Conservation (phyloP, 306 rosid species). For the Vicia villosa region DNA sequence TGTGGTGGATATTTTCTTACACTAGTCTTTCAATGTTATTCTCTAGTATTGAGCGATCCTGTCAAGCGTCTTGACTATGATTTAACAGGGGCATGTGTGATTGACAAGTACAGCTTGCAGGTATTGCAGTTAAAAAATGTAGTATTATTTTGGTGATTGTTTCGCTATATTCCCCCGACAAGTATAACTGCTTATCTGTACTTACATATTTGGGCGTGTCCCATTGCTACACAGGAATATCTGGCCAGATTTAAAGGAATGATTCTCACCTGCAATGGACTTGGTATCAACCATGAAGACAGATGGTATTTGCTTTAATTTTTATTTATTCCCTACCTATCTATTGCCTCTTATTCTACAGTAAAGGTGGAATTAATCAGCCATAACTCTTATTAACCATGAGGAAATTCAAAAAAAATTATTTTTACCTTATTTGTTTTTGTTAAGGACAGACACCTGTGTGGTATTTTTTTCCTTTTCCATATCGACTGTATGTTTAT, state of each 20-base stretch:
- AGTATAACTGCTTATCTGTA: slow-evolving; percentile 8
- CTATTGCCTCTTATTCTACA: too few relatives aligned
- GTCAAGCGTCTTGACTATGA: slow-evolving; percentile 67
- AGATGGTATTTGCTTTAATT: slow-evolving; percentile 51
- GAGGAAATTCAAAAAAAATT: too few relatives aligned
- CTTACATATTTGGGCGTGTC: slow-evolving; percentile 15
- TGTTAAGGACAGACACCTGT: too few relatives aligned
- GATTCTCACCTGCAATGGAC: slow-evolving; percentile 89
- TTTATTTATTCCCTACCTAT: too few relatives aligned
- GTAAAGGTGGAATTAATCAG: too few relatives aligned
- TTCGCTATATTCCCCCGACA: neutral
- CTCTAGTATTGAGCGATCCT: slow-evolving; percentile 68
- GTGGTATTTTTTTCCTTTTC: too few relatives aligned
- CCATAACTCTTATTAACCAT: too few relatives aligned
- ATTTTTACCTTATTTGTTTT: too few relatives aligned
- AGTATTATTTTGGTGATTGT: slow-evolving; percentile 24
- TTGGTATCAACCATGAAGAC: slow-evolving; percentile 59
- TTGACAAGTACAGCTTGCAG: slow-evolving; percentile 72
- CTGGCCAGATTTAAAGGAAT: slow-evolving; percentile 75
- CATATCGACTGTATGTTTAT: too few relatives aligned
- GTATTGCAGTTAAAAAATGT: slow-evolving; percentile 40
- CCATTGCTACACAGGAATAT: too few relatives aligned
- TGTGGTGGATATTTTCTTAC: slow-evolving; percentile 11
- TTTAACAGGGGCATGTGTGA: slow-evolving; percentile 64
- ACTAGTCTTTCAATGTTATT: slow-evolving; percentile 1